phyloP scores from a whole-genome alignment of 1,284 basidiomycete species.

The Pulchroboletus neoregius region DNA sequence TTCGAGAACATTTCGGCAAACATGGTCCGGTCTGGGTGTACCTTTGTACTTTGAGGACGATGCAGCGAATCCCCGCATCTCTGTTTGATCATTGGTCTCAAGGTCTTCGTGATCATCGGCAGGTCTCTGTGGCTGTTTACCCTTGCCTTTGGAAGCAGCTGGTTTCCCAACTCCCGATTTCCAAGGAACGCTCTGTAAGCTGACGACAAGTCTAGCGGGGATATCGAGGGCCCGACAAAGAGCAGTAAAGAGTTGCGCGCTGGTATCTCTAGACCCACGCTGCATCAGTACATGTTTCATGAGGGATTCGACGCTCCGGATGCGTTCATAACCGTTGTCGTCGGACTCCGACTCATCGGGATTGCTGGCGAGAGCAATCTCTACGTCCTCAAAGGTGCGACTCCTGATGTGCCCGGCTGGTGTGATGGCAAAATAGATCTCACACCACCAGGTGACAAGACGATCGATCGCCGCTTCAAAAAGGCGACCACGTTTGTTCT shows the following conservation, averaged over 20 bases:
- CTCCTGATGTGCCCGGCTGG: slow-evolving; percentile 66
- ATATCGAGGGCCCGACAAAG: slow-evolving; percentile 85
- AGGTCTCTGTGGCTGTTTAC: slow-evolving; percentile 27
- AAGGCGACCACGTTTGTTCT: slow-evolving; percentile 73
- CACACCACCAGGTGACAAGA: slow-evolving; percentile 81
- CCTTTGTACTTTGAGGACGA: slow-evolving; percentile 28
- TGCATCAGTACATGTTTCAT: slow-evolving; percentile 86
- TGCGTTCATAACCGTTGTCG: slow-evolving; percentile 60
- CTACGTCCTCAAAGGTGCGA: slow-evolving; percentile 69
- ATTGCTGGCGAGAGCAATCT: slow-evolving; percentile 30
- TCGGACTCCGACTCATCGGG: slow-evolving; percentile 43
- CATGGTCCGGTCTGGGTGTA: slow-evolving; percentile 15
- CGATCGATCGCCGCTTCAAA: slow-evolving; percentile 78
- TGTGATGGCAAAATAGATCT: slow-evolving; percentile 65
- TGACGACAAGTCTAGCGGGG: slow-evolving; percentile 85
- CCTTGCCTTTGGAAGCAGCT: slow-evolving; percentile 36
- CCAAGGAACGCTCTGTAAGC: slow-evolving; percentile 91
- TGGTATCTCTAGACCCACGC: slow-evolving; percentile 81
- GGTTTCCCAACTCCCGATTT: slow-evolving; percentile 53
- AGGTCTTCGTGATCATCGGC: slow-evolving; percentile 25
- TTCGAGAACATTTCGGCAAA: slow-evolving; percentile 3
- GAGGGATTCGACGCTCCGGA: slow-evolving; percentile 77
- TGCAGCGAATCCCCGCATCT: slow-evolving; percentile 40
- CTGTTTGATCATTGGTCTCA: slow-evolving; percentile 28
- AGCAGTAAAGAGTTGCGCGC: slow-evolving; percentile 89